Conservation (phyloP, 2,329 filamentous ascomycete genomes). For the Colletotrichum sp. region DNA sequence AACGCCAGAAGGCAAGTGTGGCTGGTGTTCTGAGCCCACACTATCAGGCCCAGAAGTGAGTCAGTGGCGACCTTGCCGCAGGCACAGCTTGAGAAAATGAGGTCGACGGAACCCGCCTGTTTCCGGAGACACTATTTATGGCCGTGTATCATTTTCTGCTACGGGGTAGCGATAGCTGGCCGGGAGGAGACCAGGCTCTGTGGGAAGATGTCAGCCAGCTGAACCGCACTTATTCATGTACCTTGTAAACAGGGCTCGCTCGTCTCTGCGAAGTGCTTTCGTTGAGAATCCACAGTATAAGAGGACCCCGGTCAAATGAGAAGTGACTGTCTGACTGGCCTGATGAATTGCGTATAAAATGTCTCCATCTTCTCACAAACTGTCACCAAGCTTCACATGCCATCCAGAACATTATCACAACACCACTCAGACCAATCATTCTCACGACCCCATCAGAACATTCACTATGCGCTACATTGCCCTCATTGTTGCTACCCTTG, state of each 20-base stretch:
- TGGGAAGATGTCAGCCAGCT: fast-evolving
- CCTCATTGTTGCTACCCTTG: neutral
- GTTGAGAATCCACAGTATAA: neutral
- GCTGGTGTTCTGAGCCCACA: too few relatives aligned
- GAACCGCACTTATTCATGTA: neutral
- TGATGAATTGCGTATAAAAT: neutral
- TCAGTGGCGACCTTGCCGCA: fast-evolving
- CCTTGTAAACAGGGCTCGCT: neutral
- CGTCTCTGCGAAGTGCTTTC: neutral
- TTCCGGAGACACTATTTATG: too few relatives aligned
- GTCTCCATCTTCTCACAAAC: neutral
- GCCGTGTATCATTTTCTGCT: too few relatives aligned
- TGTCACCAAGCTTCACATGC: neutral
- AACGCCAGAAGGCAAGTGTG: too few relatives aligned
- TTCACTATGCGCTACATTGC: neutral
- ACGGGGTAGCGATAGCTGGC: too few relatives aligned
- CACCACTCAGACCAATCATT: fast-evolving
- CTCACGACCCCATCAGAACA: fast-evolving
- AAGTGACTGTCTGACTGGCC: neutral
- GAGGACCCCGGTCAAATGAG: fast-evolving
- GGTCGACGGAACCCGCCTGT: neutral
- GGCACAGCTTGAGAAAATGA: too few relatives aligned
- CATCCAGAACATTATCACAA: neutral
- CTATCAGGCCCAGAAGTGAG: too few relatives aligned
- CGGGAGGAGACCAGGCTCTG: neutral